Conservation (phyloP, 495 filamentous ascomycete species). For the Aspergillus avenaceus region DNA sequence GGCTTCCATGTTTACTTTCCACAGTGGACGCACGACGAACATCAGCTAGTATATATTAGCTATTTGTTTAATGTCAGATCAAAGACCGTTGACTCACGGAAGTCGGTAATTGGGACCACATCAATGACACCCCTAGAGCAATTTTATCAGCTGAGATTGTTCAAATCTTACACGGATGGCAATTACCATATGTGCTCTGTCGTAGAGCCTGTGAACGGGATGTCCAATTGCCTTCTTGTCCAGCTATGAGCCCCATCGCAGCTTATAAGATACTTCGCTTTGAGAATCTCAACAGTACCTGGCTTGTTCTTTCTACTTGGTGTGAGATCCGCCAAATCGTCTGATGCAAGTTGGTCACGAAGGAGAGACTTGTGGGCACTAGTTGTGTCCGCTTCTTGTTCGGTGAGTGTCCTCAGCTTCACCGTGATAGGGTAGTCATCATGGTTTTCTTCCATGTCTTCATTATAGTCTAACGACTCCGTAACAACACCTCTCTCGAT, state of each 20-base stretch:
- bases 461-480: constrained; percentile 42
- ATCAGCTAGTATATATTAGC: constrained; percentile 37
- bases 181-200: constrained; percentile 56
- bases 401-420: constrained; percentile 37
- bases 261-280: constrained; percentile 63
- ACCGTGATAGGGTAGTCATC: constrained; percentile 53
- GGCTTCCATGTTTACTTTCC: constrained; percentile 54
- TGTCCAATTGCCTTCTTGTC: constrained; percentile 53
- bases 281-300: constrained; percentile 37
- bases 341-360: constrained; percentile 44
- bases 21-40: constrained; percentile 59
- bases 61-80: neutral
- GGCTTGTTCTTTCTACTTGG: constrained; percentile 25
- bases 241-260: constrained; percentile 64
- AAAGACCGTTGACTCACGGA: constrained; percentile 37
- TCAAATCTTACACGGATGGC: neutral
- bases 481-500: constrained; percentile 50
- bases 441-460: constrained; percentile 33
- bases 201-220: constrained; percentile 52
- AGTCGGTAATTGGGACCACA: constrained; percentile 61
- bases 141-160: constrained; percentile 1
- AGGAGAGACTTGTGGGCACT: constrained; percentile 26
- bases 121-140: constrained; percentile 52
- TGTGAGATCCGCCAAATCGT: constrained; percentile 55
- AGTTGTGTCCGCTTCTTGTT: constrained; percentile 31